Evolutionary conservation across 116 monocot species (phyloP).

Genomic region (Phalaenopsis hybrid): DNA sequence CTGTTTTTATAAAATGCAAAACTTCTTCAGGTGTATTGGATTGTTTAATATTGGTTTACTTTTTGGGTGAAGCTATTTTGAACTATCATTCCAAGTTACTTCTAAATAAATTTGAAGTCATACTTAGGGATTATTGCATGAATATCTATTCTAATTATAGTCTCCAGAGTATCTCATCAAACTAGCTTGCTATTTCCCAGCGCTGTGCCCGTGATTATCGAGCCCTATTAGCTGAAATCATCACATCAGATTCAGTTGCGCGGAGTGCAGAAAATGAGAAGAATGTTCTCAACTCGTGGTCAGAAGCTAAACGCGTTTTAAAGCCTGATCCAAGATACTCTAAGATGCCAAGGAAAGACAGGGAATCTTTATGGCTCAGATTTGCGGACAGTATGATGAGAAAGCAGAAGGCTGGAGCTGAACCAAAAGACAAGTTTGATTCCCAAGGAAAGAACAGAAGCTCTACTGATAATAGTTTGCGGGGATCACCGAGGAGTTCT

Average conservation of each 20-base stretch:
- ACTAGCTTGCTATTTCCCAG: conserved; percentile 18
- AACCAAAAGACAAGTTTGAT: conserved; percentile 33
- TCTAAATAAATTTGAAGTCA: too few species aligned
- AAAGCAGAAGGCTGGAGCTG: conserved; percentile 28
- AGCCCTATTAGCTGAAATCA: conserved; percentile 48
- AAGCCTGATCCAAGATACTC: conserved; percentile 65
- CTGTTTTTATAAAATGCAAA: too few species aligned
- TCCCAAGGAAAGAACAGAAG: conserved; percentile 33
- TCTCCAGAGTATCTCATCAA: too few species aligned
- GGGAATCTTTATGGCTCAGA: conserved; percentile 62
- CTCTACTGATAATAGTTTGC: conserved; percentile 11
- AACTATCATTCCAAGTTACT: too few species aligned
- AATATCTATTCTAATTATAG: too few species aligned
- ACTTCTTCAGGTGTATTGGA: too few species aligned
- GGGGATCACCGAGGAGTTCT: conserved; percentile 31
- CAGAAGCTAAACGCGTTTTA: conserved; percentile 67
- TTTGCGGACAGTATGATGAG: conserved; percentile 42
- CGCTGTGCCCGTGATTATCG: conserved; percentile 65
- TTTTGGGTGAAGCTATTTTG: too few species aligned
- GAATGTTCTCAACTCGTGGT: conserved; percentile 65
- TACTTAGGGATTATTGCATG: too few species aligned
- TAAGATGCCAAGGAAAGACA: conserved; percentile 76
- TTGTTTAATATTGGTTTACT: too few species aligned
- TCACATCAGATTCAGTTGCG: conserved; percentile 48
- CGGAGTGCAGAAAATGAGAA: conserved; percentile 41